phyloP scores from a whole-genome alignment of 2,329 filamentous ascomycete species.

The Diplodia scrobiculata region DNA sequence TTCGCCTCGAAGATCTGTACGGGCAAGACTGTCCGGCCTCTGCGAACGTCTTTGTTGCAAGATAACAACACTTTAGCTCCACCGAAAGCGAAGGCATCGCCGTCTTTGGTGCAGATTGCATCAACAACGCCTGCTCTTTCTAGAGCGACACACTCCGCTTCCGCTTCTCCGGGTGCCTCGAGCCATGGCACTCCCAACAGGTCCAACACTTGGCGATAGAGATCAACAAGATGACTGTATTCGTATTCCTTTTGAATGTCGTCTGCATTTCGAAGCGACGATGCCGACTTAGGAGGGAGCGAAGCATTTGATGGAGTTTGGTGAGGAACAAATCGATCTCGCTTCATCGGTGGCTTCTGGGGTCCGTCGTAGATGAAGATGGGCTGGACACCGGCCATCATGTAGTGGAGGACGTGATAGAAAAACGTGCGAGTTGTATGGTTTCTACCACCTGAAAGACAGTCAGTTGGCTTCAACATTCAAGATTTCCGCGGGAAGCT shows the following conservation, averaged over 20 bases:
- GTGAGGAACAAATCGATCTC: background rate
- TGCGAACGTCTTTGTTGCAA: background rate
- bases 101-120: background rate
- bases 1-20: background rate
- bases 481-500: background rate
- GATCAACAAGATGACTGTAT: background rate
- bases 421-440: background rate
- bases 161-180: background rate
- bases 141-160: background rate
- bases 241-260: background rate
- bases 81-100: background rate
- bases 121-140: conserved; percentile 1
- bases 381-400: background rate
- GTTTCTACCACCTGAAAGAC: background rate
- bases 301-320: background rate
- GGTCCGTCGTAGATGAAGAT: background rate
- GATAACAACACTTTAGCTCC: background rate
- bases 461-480: background rate
- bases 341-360: background rate
- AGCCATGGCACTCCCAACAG: background rate
- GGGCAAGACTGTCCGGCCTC: background rate
- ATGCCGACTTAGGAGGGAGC: background rate
- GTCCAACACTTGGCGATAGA: background rate
- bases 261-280: background rate
- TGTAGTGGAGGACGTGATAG: background rate